Evolutionary conservation across 73 alveolate species (phyloP).

Genomic region (Paramecium octaurelia): DNA sequence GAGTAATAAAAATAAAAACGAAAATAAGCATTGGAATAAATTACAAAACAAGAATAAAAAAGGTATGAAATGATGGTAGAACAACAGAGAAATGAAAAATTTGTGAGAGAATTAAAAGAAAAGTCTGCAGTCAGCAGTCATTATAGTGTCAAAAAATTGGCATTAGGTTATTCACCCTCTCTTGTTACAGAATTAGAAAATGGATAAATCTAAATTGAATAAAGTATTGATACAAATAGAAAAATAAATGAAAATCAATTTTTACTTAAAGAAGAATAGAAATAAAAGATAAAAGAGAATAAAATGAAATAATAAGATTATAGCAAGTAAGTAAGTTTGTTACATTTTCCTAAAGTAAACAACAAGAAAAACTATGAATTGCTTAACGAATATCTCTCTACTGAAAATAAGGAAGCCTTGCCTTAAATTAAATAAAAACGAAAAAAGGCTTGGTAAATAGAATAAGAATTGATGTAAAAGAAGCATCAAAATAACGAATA

Average conservation of each 20-base stretch:
- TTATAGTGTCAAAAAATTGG: neutral
- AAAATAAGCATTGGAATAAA: neutral
- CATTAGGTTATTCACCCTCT: neutral
- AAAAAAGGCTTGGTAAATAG: conserved; percentile 1
- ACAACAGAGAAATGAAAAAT: neutral
- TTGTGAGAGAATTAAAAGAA: neutral
- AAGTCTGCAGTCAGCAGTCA: neutral
- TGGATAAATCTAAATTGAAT: neutral
- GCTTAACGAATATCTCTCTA: neutral
- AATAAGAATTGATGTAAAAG: neutral
- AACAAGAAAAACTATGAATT: neutral
- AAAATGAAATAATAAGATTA: neutral
- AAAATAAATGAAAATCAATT: neutral
- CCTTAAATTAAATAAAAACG: neutral
- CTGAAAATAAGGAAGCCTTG: neutral
- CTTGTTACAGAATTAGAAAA: neutral
- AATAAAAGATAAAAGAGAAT: neutral
- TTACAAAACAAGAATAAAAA: neutral
- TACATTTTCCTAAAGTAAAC: neutral
- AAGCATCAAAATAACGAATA: neutral
- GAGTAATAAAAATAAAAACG: neutral
- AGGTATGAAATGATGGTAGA: neutral
- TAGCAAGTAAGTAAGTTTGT: neutral
- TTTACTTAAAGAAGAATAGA: neutral
- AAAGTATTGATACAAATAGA: neutral